These are phyloP conservation scores for Ceratobasidium sp. DNA, from an alignment of 1,284 basidiomycete genomes.

Conservation along the genomic window DNA sequence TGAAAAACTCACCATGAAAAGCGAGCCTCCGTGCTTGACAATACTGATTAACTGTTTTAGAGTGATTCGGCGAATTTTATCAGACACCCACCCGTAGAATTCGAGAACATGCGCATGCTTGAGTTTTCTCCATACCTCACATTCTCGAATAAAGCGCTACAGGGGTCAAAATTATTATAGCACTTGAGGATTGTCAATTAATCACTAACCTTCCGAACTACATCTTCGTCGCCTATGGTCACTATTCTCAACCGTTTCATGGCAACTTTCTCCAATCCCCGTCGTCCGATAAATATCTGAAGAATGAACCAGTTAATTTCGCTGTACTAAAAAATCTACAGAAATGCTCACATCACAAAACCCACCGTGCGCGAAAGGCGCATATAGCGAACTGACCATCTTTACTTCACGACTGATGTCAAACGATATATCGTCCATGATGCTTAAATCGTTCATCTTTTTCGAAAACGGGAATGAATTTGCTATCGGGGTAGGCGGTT, in stretches of 20 bases:
- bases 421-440: conserved; percentile 14
- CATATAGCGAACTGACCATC: conserved; percentile 31
- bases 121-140: conserved; percentile 25
- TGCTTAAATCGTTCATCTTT: neutral
- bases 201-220: conserved; percentile 10
- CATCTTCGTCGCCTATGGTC: conserved; percentile 18
- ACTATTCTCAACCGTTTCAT: conserved; percentile 31
- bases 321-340: neutral
- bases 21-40: conserved; percentile 8
- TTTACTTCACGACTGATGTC: conserved; percentile 20
- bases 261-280: conserved; percentile 23
- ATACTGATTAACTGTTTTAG: neutral
- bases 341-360: conserved; percentile 20
- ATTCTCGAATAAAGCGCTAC: conserved; percentile 27
- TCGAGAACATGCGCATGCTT: conserved; percentile 30
- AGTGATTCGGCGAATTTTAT: too few species aligned
- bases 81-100: conserved; percentile 1
- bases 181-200: neutral
- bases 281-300: conserved; percentile 23
- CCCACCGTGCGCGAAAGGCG: conserved; percentile 23
- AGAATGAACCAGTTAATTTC: neutral
- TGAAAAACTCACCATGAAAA: conserved; percentile 12
- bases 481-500: neutral
- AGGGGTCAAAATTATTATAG: too few species aligned
- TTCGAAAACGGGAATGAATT: neutral